Conservation (phyloP, 1,139 yeast species). For the Kurtzmaniella natalensis region DNA sequence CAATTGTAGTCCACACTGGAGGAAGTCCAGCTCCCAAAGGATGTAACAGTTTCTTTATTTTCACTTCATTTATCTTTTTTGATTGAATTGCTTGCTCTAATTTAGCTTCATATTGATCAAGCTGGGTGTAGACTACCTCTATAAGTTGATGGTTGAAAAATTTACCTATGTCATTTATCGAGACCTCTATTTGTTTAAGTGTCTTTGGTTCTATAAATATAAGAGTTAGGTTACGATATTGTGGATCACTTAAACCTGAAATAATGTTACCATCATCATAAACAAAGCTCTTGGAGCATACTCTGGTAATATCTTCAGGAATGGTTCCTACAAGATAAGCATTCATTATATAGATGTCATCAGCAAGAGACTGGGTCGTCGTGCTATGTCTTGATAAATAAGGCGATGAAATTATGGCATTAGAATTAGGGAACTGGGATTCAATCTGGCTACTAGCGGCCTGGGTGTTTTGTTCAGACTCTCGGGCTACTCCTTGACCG, state of each 20-base stretch:
- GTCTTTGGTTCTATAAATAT: conserved; percentile 14
- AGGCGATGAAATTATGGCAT: too few species aligned
- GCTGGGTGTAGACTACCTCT: conserved; percentile 19
- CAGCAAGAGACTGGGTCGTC: too few species aligned
- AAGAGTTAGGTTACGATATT: conserved; percentile 18
- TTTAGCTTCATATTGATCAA: conserved; percentile 2
- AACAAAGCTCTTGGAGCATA: conserved; percentile 22
- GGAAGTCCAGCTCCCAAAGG: neutral
- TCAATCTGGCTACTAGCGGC: too few species aligned
- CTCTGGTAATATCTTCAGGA: conserved; percentile 21
- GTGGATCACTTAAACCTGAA: conserved; percentile 21
- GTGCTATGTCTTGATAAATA: too few species aligned
- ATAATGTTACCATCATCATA: conserved; percentile 4
- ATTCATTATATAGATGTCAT: conserved; percentile 12
- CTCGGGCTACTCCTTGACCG: too few species aligned
- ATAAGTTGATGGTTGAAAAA: conserved; percentile 15
- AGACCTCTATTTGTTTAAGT: conserved; percentile 3
- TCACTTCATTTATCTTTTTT: conserved; percentile 1
- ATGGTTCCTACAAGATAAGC: conserved; percentile 18
- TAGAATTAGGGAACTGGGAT: too few species aligned
- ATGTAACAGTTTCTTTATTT: neutral
- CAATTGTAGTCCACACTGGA: conserved; percentile 10
- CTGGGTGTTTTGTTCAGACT: too few species aligned
- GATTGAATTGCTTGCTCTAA: neutral
- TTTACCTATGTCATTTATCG: conserved; percentile 7